A percentile compares a stretch with the other conserved stretches of the same genome.
phyloP scores from a whole-genome alignment of 2,329 filamentous ascomycete genomes.

The Biscogniauxia mediterranea region DNA sequence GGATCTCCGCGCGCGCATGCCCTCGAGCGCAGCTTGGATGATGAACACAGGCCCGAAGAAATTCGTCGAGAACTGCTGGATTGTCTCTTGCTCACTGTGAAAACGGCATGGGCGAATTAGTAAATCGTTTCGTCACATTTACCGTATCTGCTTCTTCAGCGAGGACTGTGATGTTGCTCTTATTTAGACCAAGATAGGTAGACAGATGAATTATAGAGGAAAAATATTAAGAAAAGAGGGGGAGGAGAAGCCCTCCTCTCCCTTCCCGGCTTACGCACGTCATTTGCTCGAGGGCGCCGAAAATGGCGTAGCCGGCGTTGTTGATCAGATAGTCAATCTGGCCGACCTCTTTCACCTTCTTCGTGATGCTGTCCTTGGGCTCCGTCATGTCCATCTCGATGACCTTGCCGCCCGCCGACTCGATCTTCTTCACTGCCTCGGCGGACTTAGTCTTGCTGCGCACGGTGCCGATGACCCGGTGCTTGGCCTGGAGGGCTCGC shows the following conservation, averaged over 20 bases:
- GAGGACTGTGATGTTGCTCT: too few species aligned
- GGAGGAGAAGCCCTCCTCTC: not conserved
- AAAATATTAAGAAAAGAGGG: not conserved
- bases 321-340: slow-evolving; percentile 32
- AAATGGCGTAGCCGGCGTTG: slow-evolving; percentile 29
- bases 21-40: slow-evolving; percentile 29
- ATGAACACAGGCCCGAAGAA: slow-evolving; percentile 30
- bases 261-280: slow-evolving; percentile 21
- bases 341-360: slow-evolving; percentile 26
- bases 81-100: slow-evolving; percentile 26
- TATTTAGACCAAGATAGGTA: too few species aligned
- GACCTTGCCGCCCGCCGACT: slow-evolving; percentile 27
- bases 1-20: slow-evolving; percentile 25
- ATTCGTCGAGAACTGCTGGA: slow-evolving; percentile 28
- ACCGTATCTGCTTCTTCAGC: too few species aligned
- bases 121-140: not conserved
- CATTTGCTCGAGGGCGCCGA: slow-evolving; percentile 23
- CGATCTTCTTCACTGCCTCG: slow-evolving; percentile 26
- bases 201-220: not conserved
- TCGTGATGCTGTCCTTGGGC: slow-evolving; percentile 25
- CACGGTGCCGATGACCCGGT: slow-evolving; percentile 34
- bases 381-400: slow-evolving; percentile 33
- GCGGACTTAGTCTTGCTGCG: slow-evolving; percentile 27
- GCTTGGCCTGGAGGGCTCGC: slow-evolving; percentile 29
- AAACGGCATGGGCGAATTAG: not conserved